A percentile compares a stretch with the other conserved stretches of the same genome.
These are phyloP conservation scores for Tolypocladium tundrense DNA, from an alignment of 2,329 filamentous ascomycete genomes.

Conservation along the genomic window DNA sequence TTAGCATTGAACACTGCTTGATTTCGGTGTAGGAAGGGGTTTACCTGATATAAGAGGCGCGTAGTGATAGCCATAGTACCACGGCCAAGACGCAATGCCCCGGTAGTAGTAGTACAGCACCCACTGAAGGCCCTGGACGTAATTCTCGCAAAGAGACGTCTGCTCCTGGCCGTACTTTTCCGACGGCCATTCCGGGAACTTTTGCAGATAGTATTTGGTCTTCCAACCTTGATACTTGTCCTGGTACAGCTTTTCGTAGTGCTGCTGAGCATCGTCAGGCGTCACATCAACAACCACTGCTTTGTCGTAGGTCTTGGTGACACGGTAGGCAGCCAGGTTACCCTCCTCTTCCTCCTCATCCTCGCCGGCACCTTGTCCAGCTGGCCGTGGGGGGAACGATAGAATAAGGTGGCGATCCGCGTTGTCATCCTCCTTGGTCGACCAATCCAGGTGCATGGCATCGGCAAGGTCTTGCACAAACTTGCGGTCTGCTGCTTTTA, in stretches of 20 bases:
- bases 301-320: slow-evolving; percentile 85
- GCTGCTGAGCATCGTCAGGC: slow-evolving; percentile 65
- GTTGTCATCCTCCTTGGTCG: slow-evolving; percentile 45
- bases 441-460: slow-evolving; percentile 46
- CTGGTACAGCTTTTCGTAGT: slow-evolving; percentile 78
- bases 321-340: slow-evolving; percentile 71
- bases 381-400: slow-evolving; percentile 33
- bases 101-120: slow-evolving; percentile 97
- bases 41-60: slow-evolving; percentile 86
- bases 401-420: slow-evolving; percentile 43
- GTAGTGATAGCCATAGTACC: slow-evolving; percentile 97
- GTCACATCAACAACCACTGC: slow-evolving; percentile 75
- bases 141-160: slow-evolving; percentile 80
- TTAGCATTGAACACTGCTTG: slow-evolving; percentile 5
- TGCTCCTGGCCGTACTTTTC: slow-evolving; percentile 69
- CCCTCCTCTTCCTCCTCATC: slow-evolving; percentile 57
- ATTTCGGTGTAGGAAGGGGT: slow-evolving; percentile 1
- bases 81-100: slow-evolving; percentile 95
- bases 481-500: slow-evolving; percentile 79
- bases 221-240: slow-evolving; percentile 90
- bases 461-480: slow-evolving; percentile 83
- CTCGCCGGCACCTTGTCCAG: slow-evolving; percentile 51
- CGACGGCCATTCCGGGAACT: slow-evolving; percentile 77
- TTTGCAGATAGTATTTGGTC: slow-evolving; percentile 81
- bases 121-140: slow-evolving; percentile 96